Percentiles rank a stretch among this genome's conserved stretches.
These are phyloP conservation scores for Hypericum androsaemum DNA, from an alignment of 345 rosid species.

Conservation along the genomic window DNA sequence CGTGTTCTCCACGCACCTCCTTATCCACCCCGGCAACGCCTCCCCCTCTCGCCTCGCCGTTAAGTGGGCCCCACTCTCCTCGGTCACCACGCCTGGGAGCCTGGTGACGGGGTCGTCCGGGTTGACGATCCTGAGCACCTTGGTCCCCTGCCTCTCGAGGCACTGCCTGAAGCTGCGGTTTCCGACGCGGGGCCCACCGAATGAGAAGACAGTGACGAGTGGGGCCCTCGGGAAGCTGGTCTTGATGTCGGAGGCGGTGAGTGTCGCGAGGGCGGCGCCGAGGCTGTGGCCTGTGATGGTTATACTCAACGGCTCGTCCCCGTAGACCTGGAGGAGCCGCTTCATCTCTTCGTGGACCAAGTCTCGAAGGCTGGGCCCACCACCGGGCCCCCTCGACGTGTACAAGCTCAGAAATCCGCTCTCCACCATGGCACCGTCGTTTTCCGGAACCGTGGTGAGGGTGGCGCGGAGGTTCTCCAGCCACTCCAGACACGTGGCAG, in stretches of 20 bases:
- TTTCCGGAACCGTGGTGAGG: conserved; percentile 37
- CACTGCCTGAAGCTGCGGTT: conserved; percentile 48
- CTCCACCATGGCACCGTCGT: conserved; percentile 57
- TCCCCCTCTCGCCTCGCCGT: neutral
- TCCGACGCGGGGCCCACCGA: conserved; percentile 93
- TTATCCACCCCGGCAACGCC: conserved; percentile 45
- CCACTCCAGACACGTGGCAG: conserved; percentile 25
- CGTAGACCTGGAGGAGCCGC: conserved; percentile 42
- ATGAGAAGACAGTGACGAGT: conserved; percentile 72
- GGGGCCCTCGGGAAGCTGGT: conserved; percentile 43
- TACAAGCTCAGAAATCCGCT: conserved; percentile 78
- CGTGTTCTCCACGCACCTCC: conserved; percentile 44
- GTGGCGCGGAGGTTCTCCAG: conserved; percentile 52
- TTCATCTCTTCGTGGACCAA: conserved; percentile 58
- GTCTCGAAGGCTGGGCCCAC: conserved; percentile 43
- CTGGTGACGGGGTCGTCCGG: conserved; percentile 76
- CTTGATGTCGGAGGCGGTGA: conserved; percentile 66
- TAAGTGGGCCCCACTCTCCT: conserved; percentile 9
- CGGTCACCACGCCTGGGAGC: conserved; percentile 74
- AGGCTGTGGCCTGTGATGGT: conserved; percentile 91
- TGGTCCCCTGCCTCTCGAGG: conserved; percentile 64
- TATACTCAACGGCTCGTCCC: conserved; percentile 51
- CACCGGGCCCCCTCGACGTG: conserved; percentile 44
- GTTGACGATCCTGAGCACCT: conserved; percentile 72
- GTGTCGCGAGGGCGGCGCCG: conserved; percentile 80